Percentiles rank a stretch among this genome's conserved stretches.
Evolutionary conservation across 2,329 filamentous ascomycete genomes (phyloP).

Genomic region (Epichloe coenophiala): DNA sequence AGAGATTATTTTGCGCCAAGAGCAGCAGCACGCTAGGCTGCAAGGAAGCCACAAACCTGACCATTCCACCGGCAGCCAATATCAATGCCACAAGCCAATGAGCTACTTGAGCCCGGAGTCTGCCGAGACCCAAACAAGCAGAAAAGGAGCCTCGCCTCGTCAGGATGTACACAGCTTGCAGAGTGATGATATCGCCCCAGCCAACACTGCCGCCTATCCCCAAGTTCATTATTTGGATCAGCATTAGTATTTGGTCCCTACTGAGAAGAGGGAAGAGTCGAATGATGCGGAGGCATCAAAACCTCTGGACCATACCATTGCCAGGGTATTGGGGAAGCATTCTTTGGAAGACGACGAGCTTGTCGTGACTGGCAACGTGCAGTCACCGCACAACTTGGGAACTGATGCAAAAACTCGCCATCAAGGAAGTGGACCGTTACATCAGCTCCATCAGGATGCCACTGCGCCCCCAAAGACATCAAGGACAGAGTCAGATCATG

Average conservation of each 20-base stretch:
- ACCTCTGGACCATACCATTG: neutral
- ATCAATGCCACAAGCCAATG: conserved; percentile 13
- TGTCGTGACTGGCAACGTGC: neutral
- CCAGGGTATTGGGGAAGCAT: conserved; percentile 3
- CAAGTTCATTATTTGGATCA: conserved; percentile 6
- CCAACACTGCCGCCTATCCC: neutral
- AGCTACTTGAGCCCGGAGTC: conserved; percentile 4
- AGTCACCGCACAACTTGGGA: conserved; percentile 4
- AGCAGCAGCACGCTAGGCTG: conserved; percentile 5
- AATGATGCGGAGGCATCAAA: neutral
- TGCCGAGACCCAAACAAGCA: conserved; percentile 1
- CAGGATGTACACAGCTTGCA: neutral
- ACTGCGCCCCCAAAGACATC: neutral
- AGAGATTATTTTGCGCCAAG: conserved; percentile 20
- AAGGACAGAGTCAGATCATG: conserved; percentile 1
- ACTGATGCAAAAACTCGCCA: conserved; percentile 1
- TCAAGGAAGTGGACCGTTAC: neutral
- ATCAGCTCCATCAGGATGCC: conserved; percentile 6
- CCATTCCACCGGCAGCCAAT: conserved; percentile 7
- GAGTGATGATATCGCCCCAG: neutral
- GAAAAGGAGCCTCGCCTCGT: neutral
- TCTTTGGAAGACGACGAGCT: conserved; percentile 6
- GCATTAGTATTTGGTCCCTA: conserved; percentile 9
- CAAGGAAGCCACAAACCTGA: conserved; percentile 4
- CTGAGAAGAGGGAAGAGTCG: neutral